Base-by-base conservation (phyloP, 2,329 filamentous ascomycete species). In the Colletotrichum ledebouriae region DNA sequence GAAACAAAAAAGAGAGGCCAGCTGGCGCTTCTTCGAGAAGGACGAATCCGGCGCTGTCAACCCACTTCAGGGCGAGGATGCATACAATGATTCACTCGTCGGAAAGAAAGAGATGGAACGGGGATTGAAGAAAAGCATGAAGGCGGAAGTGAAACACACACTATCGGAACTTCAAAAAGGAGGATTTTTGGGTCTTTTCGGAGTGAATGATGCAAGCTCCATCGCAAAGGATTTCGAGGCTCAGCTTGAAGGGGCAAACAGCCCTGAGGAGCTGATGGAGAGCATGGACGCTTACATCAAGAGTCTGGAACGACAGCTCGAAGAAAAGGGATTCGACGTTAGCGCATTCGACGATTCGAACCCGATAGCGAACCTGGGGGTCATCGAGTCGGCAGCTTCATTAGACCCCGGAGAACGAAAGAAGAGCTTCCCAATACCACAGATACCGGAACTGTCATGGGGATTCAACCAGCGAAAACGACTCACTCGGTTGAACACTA, bases 1-100 rank as follows among this genome's bases (percentile, higher is more conserved):
- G 25, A 47, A 69, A 44, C 46, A 66, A 70, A 47, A 57, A 12
- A 72, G 61, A 15, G 66, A 69, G 12, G 42, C 70, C 22, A 71
- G 77, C 3, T 78, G 86, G 11, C 79, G 81, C 9, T 86, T 80
- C 72, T 87, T 85, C 69, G 84, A 87, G 62, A 81, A 86, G 72
- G 78, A 79, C 13, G 76, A 78, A 3, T 71, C 75, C 37, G 81
- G 80, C 34, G 72, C 73, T 7, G 72, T 83, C 12, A 79, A 75
- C 15, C 78, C 80, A 70, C 74, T 86, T 17, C 70, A 72, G 10
- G 72, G 77, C 65, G 76, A 81, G 55, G 76, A 81, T n/a, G 80
- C 79, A 7, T 84, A 84, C 65, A 76, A 73, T 39, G 74, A 79
- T 22, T 80, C 81, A 0, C 61, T 85, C 5, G 73, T 78, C 69